Base-by-base conservation (phyloP, 116 monocot species). In the Zostera marina region DNA sequence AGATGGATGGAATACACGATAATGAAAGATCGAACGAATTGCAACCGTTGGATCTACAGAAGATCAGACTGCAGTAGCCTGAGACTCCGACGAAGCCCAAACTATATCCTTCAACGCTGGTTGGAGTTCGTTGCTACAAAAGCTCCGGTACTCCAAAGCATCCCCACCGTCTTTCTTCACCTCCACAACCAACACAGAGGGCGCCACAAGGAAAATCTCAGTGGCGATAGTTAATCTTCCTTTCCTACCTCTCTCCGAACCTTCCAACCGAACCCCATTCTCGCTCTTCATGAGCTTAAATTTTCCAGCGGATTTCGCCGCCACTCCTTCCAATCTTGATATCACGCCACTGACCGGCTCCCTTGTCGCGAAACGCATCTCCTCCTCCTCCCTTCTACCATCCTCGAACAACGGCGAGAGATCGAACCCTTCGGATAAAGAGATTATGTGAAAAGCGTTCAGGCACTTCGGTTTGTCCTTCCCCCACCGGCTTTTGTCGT, bases 391-490 rank as follows among this genome's bases (percentile, higher is more conserved):
- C 63, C n/a, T 38, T 47, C 41, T 46, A 42, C 53, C 51, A 20
- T 71, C 70, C 52, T 64, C 71, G 68, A 86, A 86, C 47, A 86
- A 54, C 12, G 73, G 71, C 32, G 86, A 81, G 38, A 85, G 65
- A 47, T 85, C 70, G 44, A 85, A 73, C 24, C 85, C 85, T 63
- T 78, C 60, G 6, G 81, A 77, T 14, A 77, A 51, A 11, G 85
- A 80, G 7, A 85, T 85, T 22, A 85, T 60, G 22, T 85, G 81
- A 70, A 85, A 85, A 2, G 85, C 85, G 65, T 85, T 85, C 53
- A 76, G 56, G 22, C 14, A 61, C 71, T 70, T 73, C 19, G 79
- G 79, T 65, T 68, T 76, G 22, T 76, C 65, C 63, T 69, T 56
- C 47, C 53, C 66, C 63, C 52, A 63, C 41, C 47, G n/a, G 10